Evolutionary conservation across 495 filamentous ascomycete genomes (phyloP), one percentile per base, ranked within the genome.

Genomic region (Xylaria flabelliformis): DNA sequence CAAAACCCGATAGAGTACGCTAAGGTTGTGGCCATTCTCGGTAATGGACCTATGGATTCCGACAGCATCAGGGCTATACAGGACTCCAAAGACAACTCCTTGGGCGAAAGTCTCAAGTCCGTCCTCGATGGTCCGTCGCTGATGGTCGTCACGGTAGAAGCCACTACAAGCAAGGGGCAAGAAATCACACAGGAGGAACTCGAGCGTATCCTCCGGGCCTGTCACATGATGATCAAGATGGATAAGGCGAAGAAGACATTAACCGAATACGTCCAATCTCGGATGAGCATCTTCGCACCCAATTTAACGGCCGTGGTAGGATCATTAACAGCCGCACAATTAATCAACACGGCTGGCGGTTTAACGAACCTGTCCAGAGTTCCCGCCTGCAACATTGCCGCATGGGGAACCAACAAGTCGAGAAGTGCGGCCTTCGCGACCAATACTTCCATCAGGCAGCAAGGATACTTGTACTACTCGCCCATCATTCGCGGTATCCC

Each of bases 121-220:
- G 88, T 98, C 6, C 85, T 99, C 6, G 94, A 97, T 81, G 92
- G 93, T 0, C 94, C 95, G 4, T 91, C 93, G 0, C 81, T 98
- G 73, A 98, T 98, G 95, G 92, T 96, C 32, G 94, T 99, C 55
- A 94, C 94, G n/a, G 90, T 98, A 19, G 95, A 97, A 83, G 96
- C 95, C 64, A 96, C 93, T 24, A 95, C 92, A 4, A 95, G 93
- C 21, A 90, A 91, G 61, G 97, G 97, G 0, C 89, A 90, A 13
- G 86, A 92, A 69, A 88, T 99, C 85, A 88, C 87, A 9, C 86
- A 90, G 46, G 84, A 88, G 4, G 93, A 98, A 79, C 87, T 98
- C 17, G 86, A 92, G 66, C 83, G 87, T 36, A 91, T 97, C 32
- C 82, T 92, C 39, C 87, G 88, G 66, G 95, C 94, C 10, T 98